These are phyloP conservation scores for Backusella liffmaniae DNA, from an alignment of 192 early-diverging fungal species.

Conservation along the genomic window DNA sequence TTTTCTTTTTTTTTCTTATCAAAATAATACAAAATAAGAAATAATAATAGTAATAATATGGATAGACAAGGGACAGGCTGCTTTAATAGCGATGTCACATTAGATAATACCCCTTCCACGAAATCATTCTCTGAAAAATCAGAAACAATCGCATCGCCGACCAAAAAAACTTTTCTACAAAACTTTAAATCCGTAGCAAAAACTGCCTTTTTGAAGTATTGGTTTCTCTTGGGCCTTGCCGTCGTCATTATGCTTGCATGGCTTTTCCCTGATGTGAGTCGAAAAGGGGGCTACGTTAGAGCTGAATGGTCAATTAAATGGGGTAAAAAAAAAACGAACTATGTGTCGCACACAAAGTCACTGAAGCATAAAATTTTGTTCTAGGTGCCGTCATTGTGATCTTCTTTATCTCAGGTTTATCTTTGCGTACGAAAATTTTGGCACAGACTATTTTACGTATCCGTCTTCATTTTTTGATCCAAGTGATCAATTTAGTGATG, in stretches of 20 bases:
- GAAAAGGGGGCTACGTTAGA: constrained; percentile 45
- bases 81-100: constrained; percentile 15
- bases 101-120: background rate
- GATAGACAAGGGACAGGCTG: constrained; percentile 9
- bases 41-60: background rate
- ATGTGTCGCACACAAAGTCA: background rate
- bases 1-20: background rate
- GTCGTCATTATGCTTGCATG: constrained; percentile 60
- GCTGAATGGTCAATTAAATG: constrained; percentile 69
- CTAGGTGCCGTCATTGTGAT: constrained; percentile 38
- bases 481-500: constrained; percentile 55
- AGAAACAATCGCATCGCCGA: background rate
- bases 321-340: constrained; percentile 27
- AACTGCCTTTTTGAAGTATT: constrained; percentile 20
- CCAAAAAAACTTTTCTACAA: constrained; percentile 3
- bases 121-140: constrained; percentile 16
- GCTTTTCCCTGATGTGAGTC: constrained; percentile 56
- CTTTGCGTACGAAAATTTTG: constrained; percentile 29
- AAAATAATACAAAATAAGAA: background rate
- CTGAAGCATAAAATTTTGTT: background rate
- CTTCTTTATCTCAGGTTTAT: constrained; percentile 40
- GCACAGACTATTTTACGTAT: constrained; percentile 33
- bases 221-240: constrained; percentile 65
- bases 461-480: constrained; percentile 60
- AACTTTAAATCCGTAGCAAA: background rate